Evolutionary conservation across 1,139 yeast genomes (phyloP), one percentile per base, ranked within the genome.

Genomic region (Protomyces gravidus): DNA sequence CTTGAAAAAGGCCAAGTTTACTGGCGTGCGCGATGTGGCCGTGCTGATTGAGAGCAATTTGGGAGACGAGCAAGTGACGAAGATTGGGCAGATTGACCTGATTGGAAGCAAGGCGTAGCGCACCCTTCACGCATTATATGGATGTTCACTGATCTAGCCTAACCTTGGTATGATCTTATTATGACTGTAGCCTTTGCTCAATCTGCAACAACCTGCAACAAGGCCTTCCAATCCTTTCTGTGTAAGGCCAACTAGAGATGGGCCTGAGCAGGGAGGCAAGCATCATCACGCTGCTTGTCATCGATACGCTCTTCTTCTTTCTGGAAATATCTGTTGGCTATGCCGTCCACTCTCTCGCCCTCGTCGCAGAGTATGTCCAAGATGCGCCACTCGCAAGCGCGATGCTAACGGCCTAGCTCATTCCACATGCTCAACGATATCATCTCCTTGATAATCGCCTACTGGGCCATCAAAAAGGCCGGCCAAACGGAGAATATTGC

Each of bases 391-490:
- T 9, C 23, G 25, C 25, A 40, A 30, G 11, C 15, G 50, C 45
- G 75, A n/a, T n/a, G n/a, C 78, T 45, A 90, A 89, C 72, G 23
- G 96, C 89, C 36, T 94, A 90, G 94, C 71, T 86, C 97, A 1
- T 92, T 92, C 79, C 98, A 92, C 72, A 92, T 92, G 71, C 78
- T 92, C 65, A 92, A 92, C 73, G 98, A 92, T 73, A 88, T 92
- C 62, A 84, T 92, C 62, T 89, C 97, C 1, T 76, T 92, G 51
- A 67, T 90, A 25, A 92, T 92, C 60, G 98, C 98, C 0, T 76
- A 90, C 40, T 92, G 97, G 97, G 98, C 98, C 0, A 97, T 92
- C 26, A 80, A 81, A 65, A 96, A 89, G 25, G 89, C 96, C 62
- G 83, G 81, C 55, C 80, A 84, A 68, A 84, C 86, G 21, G 58